A percentile compares a stretch with the other conserved stretches of the same genome.
Conservation (phyloP, 805 yeast genomes). For the Yarrowia divulgata region DNA sequence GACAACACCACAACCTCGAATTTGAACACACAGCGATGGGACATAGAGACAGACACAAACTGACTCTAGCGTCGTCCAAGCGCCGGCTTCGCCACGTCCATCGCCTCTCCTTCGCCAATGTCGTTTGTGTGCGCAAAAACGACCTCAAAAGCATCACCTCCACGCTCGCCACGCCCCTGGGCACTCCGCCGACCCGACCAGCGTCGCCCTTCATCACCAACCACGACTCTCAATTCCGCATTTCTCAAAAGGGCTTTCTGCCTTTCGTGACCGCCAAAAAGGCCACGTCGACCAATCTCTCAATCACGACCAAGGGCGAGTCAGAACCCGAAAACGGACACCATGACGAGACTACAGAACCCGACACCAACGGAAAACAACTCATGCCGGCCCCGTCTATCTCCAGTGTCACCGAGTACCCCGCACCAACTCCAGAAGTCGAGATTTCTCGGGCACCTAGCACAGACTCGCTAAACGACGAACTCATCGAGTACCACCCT, state of each 20-base stretch:
- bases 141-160: conserved; percentile 2
- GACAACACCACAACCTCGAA: not conserved
- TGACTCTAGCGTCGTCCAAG: conserved; percentile 39
- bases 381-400: conserved; percentile 5
- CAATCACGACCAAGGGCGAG: conserved; percentile 35
- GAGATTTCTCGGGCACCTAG: conserved; percentile 8
- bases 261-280: conserved; percentile 24
- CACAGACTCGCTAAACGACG: conserved; percentile 4
- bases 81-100: conserved; percentile 37
- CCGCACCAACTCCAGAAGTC: not conserved
- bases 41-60: conserved; percentile 38
- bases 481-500: conserved; percentile 26
- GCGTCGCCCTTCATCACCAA: conserved; percentile 19
- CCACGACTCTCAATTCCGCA: conserved; percentile 32
- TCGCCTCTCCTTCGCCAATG: conserved; percentile 29
- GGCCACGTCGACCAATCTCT: conserved; percentile 33
- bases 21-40: conserved; percentile 8
- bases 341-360: not conserved
- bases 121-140: conserved; percentile 26
- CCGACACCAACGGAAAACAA: not conserved
- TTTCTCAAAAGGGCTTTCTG: conserved; percentile 30
- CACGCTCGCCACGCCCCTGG: conserved; percentile 12
- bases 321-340: not conserved
- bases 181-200: conserved; percentile 16
- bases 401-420: conserved; percentile 1